These are phyloP conservation scores for Diddensiella transvaalensis DNA, from an alignment of 805 yeast species.

Conservation along the genomic window DNA sequence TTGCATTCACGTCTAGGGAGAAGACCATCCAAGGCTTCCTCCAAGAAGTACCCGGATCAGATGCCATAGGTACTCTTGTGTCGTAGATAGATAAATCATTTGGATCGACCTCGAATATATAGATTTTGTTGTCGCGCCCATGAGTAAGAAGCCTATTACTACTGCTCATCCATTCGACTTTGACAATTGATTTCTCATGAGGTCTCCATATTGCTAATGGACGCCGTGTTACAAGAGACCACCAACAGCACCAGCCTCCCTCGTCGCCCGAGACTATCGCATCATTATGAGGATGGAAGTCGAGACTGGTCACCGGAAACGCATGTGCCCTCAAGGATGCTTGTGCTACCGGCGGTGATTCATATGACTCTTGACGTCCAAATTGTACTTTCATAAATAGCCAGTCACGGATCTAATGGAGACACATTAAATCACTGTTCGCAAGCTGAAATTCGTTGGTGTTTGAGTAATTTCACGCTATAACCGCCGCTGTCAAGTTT, in stretches of 20 bases:
- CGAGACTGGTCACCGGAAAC: constrained; percentile 30
- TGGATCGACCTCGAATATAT: constrained; percentile 27
- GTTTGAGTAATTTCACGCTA: too few relatives aligned
- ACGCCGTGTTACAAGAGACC: constrained; percentile 58
- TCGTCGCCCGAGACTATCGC: constrained; percentile 56
- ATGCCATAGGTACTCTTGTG: constrained; percentile 27
- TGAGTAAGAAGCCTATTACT: constrained; percentile 48
- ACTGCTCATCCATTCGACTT: constrained; percentile 40
- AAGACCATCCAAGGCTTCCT: constrained; percentile 36
- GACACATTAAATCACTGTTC: not conserved
- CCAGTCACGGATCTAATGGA: too few relatives aligned
- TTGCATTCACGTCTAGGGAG: constrained; percentile 64
- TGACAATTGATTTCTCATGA: constrained; percentile 50
- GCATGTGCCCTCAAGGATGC: constrained; percentile 38
- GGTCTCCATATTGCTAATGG: constrained; percentile 58
- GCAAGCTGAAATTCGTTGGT: not conserved
- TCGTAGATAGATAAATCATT: constrained; percentile 35
- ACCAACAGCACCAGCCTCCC: constrained; percentile 57
- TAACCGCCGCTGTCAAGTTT: too few relatives aligned
- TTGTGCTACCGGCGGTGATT: constrained; percentile 6
- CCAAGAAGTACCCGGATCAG: constrained; percentile 24
- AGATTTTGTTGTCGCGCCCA: constrained; percentile 56
- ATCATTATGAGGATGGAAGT: constrained; percentile 33
- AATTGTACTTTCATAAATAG: too few relatives aligned
- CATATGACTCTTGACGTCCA: too few relatives aligned